These are phyloP conservation scores for Triticum aestivum DNA, from an alignment of 176 grass and related monocot genomes.

Conservation along the genomic window DNA sequence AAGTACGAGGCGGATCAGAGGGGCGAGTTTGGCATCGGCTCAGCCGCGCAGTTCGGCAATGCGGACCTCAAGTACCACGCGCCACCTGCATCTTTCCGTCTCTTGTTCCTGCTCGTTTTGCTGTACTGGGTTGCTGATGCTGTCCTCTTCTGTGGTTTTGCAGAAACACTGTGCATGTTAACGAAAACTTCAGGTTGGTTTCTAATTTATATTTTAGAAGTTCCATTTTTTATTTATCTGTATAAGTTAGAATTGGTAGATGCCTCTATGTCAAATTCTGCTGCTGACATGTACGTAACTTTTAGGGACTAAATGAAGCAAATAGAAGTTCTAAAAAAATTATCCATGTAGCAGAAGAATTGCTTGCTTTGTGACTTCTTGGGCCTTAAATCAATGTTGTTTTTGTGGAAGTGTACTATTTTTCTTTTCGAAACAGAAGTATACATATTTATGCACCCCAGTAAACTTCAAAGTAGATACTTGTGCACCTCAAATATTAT, in stretches of 20 bases:
- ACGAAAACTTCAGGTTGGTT: conserved; percentile 92
- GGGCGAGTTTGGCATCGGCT: conserved; percentile 90
- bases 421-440: no score
- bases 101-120: neutral
- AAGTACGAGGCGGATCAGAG: conserved; percentile 85
- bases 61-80: conserved; percentile 84
- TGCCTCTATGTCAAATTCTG: neutral
- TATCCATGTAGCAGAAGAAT: no score
- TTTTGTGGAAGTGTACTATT: no score
- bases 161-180: conserved; percentile 80
- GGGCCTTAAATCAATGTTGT: no score
- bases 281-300: neutral
- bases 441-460: no score
- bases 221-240: neutral
- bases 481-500: neutral
- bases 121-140: conserved; percentile 12
- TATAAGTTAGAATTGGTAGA: neutral
- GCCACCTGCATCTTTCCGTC: neutral
- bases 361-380: no score
- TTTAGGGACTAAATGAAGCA: neutral
- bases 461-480: neutral
- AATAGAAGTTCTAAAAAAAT: neutral
- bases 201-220: neutral
- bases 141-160: neutral
- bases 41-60: conserved; percentile 86